Conservation (phyloP, 352 stramenopile species). For the Globisporangium iwayamae region DNA sequence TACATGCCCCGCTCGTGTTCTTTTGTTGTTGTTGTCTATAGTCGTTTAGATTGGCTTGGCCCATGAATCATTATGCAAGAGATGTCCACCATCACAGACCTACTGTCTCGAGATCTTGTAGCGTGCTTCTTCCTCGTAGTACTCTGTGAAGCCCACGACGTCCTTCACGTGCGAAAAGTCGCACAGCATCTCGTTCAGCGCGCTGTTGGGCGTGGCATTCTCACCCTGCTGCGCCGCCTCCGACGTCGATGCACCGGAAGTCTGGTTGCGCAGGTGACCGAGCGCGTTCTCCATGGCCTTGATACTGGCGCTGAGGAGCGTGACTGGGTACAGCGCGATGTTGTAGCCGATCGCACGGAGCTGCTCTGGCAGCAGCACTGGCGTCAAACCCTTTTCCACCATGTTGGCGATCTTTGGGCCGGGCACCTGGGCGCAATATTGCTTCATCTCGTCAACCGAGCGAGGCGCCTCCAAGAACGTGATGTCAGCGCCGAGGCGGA, state of each 20-base stretch:
- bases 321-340: slow-evolving; percentile 92
- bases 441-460: slow-evolving; percentile 89
- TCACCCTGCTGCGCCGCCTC: slow-evolving; percentile 24
- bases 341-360: slow-evolving; percentile 93
- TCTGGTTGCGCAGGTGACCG: slow-evolving; percentile 70
- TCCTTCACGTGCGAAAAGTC: slow-evolving; percentile 90
- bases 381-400: slow-evolving; percentile 93
- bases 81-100: background rate
- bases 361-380: slow-evolving; percentile 81
- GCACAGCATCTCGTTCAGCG: slow-evolving; percentile 64
- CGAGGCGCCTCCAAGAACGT: slow-evolving; percentile 94
- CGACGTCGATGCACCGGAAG: background rate
- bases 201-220: slow-evolving; percentile 34
- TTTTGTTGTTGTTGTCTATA: background rate
- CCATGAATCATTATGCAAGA: background rate
- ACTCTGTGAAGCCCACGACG: slow-evolving; percentile 92
- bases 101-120: slow-evolving; percentile 10
- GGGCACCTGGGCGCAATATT: slow-evolving; percentile 87
- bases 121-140: slow-evolving; percentile 83
- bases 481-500: slow-evolving; percentile 90
- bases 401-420: slow-evolving; percentile 84
- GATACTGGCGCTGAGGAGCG: slow-evolving; percentile 90
- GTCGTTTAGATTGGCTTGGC: background rate
- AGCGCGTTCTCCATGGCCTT: slow-evolving; percentile 91
- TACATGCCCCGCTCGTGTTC: background rate